These are phyloP conservation scores for Cordyceps farinosa DNA, from an alignment of 2,329 filamentous ascomycete genomes.

Conservation along the genomic window DNA sequence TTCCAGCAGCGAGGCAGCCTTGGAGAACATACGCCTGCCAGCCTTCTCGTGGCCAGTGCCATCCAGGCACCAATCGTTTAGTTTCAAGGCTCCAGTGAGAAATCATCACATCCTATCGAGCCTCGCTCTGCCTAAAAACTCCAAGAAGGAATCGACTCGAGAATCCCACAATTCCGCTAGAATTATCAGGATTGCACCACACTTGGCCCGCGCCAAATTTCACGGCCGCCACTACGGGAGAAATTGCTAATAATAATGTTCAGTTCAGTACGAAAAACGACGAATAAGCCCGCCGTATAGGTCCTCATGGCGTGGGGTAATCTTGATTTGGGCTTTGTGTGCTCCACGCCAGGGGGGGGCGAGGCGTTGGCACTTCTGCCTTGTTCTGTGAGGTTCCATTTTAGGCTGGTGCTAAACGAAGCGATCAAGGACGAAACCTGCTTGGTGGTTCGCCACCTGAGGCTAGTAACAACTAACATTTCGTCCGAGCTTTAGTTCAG, in stretches of 20 bases:
- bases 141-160: background rate
- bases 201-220: background rate
- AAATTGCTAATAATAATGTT: conserved; percentile 14
- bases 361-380: background rate
- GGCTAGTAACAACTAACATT: background rate
- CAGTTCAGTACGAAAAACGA: background rate
- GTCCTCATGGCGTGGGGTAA: conserved; percentile 9
- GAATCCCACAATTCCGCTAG: background rate
- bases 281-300: background rate
- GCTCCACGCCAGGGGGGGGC: background rate
- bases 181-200: background rate
- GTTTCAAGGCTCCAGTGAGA: background rate
- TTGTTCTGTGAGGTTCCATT: conserved; percentile 4
- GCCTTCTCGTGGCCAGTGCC: background rate
- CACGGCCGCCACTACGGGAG: conserved; percentile 1
- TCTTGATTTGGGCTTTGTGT: background rate
- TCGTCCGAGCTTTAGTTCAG: background rate
- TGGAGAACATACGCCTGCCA: background rate
- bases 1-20: background rate
- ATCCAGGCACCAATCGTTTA: background rate
- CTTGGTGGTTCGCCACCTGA: background rate
- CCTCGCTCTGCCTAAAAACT: background rate
- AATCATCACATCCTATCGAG: background rate
- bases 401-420: background rate
- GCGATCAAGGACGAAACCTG: background rate